phyloP scores from a whole-genome alignment of 106 monocot species.

The Hemerocallis citrina region DNA sequence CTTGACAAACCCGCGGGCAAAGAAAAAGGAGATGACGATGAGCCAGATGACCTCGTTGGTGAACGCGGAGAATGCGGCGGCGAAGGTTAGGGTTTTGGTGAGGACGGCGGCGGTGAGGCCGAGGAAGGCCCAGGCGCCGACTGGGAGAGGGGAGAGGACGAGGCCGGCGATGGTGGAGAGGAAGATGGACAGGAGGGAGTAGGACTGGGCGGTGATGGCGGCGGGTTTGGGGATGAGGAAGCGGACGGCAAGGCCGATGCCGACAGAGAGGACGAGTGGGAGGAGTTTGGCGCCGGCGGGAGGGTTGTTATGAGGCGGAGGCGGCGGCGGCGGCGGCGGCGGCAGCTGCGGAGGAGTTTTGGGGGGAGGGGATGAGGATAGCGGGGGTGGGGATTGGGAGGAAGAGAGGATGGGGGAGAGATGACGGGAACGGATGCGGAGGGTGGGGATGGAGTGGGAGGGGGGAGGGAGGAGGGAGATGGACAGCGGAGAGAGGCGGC shows the following conservation, averaged over 20 bases:
- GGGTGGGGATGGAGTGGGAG: constrained; percentile 7
- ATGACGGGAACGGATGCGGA: constrained; percentile 4
- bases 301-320: constrained; percentile 4
- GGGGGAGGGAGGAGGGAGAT: constrained; percentile 5
- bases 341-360: neutral
- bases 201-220: constrained; percentile 66
- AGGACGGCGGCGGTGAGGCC: constrained; percentile 55
- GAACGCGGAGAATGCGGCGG: constrained; percentile 72
- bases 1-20: constrained; percentile 93
- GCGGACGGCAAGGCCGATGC: constrained; percentile 59
- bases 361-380: neutral
- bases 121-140: constrained; percentile 90
- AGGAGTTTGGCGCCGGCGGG: constrained; percentile 46
- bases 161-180: constrained; percentile 84
- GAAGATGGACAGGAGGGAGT: constrained; percentile 91
- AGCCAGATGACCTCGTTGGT: constrained; percentile 93
- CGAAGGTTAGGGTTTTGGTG: constrained; percentile 62
- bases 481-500: constrained; percentile 6
- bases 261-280: constrained; percentile 58
- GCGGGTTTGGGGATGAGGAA: constrained; percentile 68
- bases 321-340: constrained; percentile 2
- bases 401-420: neutral
- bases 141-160: constrained; percentile 75
- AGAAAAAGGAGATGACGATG: constrained; percentile 96
- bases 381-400: constrained; percentile 3